A percentile compares a stretch with the other conserved stretches of the same genome.
phyloP scores from a whole-genome alignment of 768 basidiomycete species.

The Kondoa malvinella region DNA sequence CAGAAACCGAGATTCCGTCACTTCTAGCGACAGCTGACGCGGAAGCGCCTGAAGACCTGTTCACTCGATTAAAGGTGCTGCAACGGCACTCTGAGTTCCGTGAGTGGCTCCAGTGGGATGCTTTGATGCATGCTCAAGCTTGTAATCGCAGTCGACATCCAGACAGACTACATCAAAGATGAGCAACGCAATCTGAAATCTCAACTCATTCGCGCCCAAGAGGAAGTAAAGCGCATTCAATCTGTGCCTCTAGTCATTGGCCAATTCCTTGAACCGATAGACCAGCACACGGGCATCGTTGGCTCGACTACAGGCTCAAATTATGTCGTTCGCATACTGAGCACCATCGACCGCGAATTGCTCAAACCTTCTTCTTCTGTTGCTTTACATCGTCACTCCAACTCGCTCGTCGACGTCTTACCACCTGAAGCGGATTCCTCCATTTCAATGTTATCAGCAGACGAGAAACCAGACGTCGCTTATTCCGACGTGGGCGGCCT shows the following conservation, averaged over 20 bases:
- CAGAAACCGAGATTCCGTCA: background rate
- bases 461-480: conserved; percentile 84
- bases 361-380: conserved; percentile 94
- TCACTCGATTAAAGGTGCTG: conserved; percentile 93
- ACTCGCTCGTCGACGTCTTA: conserved; percentile 91
- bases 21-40: background rate
- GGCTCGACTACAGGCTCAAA: conserved; percentile 95
- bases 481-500: conserved; percentile 94
- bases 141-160: conserved; percentile 38
- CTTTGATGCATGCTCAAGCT: background rate
- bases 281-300: conserved; percentile 90
- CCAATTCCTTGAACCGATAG: conserved; percentile 96
- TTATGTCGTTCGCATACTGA: conserved; percentile 92
- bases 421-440: conserved; percentile 97
- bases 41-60: conserved; percentile 54
- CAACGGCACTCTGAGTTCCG: conserved; percentile 88
- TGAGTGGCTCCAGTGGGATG: conserved; percentile 31
- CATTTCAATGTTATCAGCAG: conserved; percentile 77
- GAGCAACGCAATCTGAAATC: conserved; percentile 95
- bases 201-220: conserved; percentile 93
- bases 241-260: conserved; percentile 97
- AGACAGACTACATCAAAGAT: conserved; percentile 95
- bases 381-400: conserved; percentile 96
- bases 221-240: conserved; percentile 98
- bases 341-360: conserved; percentile 88